phyloP scores from a whole-genome alignment of 257 asterid species.

The Plantago major region DNA sequence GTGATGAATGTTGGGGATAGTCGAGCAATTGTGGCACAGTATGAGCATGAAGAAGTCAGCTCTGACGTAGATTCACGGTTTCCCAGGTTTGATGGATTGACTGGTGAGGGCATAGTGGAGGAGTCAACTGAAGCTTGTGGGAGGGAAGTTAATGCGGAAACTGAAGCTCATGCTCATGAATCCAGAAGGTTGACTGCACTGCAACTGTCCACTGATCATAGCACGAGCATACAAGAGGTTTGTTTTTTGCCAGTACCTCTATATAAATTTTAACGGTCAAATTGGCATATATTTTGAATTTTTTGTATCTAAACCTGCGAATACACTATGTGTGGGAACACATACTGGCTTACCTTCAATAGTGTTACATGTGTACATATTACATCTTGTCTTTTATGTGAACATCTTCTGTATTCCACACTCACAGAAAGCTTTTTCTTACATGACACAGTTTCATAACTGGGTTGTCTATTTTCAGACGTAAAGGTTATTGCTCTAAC shows the following conservation, averaged over 20 bases:
- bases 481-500: too few relatives aligned
- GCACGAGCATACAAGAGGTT: conserved; percentile 96
- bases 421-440: too few relatives aligned
- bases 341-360: too few relatives aligned
- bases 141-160: conserved; percentile 39
- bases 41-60: conserved; percentile 44
- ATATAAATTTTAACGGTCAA: conserved; percentile 2
- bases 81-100: conserved; percentile 34
- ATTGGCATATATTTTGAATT: too few relatives aligned
- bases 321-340: too few relatives aligned
- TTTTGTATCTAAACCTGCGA: too few relatives aligned
- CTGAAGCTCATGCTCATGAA: conserved; percentile 45
- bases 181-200: conserved; percentile 57
- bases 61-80: conserved; percentile 32
- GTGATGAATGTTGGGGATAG: conserved; percentile 98
- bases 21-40: conserved; percentile 92
- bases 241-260: conserved; percentile 11
- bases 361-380: not conserved
- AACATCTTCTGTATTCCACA: too few relatives aligned
- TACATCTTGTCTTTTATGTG: not conserved
- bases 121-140: conserved; percentile 40
- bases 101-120: conserved; percentile 58
- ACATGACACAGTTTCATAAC: too few relatives aligned
- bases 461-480: too few relatives aligned
- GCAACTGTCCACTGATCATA: conserved; percentile 94